Evolutionary conservation across 2,329 filamentous ascomycete species (phyloP).

Genomic region (Emergomyces pasteurianus): DNA sequence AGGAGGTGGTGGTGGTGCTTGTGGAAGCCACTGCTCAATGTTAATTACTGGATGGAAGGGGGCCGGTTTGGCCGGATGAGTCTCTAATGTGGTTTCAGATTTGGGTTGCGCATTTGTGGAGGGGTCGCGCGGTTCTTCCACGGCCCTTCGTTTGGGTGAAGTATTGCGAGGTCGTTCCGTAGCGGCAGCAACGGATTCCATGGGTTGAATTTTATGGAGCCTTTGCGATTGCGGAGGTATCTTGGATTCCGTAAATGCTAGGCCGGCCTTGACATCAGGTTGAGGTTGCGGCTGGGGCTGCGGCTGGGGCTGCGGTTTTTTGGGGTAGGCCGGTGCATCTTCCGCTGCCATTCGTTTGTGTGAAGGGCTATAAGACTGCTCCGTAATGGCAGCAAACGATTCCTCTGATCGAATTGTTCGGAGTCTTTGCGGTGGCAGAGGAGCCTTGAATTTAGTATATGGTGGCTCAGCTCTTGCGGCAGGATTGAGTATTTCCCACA

Average conservation of each 20-base stretch:
- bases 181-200: background rate
- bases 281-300: too few relatives aligned
- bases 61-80: background rate
- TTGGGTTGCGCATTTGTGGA: background rate
- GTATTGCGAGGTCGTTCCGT: too few relatives aligned
- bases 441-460: background rate
- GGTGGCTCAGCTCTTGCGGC: background rate
- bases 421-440: background rate
- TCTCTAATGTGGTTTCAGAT: background rate
- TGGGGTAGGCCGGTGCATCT: background rate
- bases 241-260: background rate
- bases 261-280: background rate
- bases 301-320: background rate
- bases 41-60: background rate
- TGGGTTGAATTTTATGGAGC: background rate
- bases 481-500: slow-evolving; percentile 13
- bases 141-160: background rate
- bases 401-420: background rate
- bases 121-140: background rate
- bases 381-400: background rate
- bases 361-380: background rate
- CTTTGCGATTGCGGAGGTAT: background rate
- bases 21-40: background rate
- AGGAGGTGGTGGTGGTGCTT: background rate
- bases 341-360: background rate